Base-by-base conservation (phyloP, 768 basidiomycete species). In the Leccinellum rugosiceps region DNA sequence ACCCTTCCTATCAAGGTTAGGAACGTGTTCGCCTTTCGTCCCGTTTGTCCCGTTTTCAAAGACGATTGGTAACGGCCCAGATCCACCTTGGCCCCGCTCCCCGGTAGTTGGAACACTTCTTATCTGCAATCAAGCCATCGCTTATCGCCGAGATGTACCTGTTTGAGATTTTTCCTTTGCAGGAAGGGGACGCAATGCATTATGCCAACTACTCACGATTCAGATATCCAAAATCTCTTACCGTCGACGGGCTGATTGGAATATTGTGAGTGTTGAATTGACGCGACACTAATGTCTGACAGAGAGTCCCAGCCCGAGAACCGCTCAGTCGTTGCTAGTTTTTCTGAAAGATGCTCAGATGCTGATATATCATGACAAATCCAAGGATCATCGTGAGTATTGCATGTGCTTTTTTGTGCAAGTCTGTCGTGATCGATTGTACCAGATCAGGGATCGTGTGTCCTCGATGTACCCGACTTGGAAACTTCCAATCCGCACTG, bases 341-440 rank as follows among this genome's bases (percentile, higher is more conserved):
- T 35, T 17, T 53, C 55, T 31, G 55, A 38, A 28, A 13, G n/a
- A 25, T 32, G 32, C 19, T 28, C 26, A 45, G 21, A 30, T 28
- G 47, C 15, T n/a, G 26, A 25, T 28, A 46, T 15, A 3, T 32
- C 34, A 9, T 17, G 35, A 50, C 31, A 60, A 44, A 23, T 13
- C 28, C 63, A 59, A 25, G 43, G 25, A 32, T 58, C 55, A 54
- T 32, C 63, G 63, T 65, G 63, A 56, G 63, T 63, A 52, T 25
- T 1, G 0, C 6, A n/a, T 7, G 14, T 4, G 13, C 55, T 6
- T 66, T 59, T 64, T 64, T 6, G 63, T 57, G 11, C 55, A 54
- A 38, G 23, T n/a, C 46, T 32, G 46, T 25, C 2, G 34, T 53
- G 38, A 52, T 52, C 60, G 23, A 31, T 30, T 17, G 55, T 17